These are phyloP conservation scores for Kwoniella mangroviensis DNA, from an alignment of 768 basidiomycete genomes.

Conservation along the genomic window DNA sequence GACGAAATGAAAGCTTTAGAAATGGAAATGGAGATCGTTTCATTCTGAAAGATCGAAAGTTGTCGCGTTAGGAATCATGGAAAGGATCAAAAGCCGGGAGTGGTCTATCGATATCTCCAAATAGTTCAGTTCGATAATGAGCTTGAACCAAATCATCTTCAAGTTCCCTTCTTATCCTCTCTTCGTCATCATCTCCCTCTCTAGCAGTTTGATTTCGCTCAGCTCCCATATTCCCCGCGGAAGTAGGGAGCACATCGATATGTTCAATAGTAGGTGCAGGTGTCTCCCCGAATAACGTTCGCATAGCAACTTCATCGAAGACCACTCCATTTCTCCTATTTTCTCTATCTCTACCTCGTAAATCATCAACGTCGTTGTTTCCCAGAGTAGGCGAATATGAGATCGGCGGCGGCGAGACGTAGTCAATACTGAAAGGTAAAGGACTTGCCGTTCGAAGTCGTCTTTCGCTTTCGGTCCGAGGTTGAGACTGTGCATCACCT, in stretches of 20 bases:
- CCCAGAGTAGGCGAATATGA: background rate
- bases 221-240: background rate
- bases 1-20: too few relatives aligned
- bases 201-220: background rate
- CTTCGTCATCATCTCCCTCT: background rate
- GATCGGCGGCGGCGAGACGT: too few relatives aligned
- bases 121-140: background rate
- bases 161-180: background rate
- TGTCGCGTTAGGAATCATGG: too few relatives aligned
- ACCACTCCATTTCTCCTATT: conserved; percentile 36
- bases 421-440: background rate
- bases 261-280: background rate
- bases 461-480: too few relatives aligned
- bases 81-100: too few relatives aligned
- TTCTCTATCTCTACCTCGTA: conserved; percentile 14
- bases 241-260: background rate
- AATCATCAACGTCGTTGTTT: background rate
- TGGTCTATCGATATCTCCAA: background rate
- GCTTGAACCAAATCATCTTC: background rate
- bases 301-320: conserved; percentile 17
- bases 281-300: background rate
- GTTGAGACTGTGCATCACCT: too few relatives aligned
- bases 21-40: too few relatives aligned
- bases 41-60: too few relatives aligned
- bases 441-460: background rate